Conservation (phyloP, 352 stramenopile species). For the Pythium coloratum region DNA sequence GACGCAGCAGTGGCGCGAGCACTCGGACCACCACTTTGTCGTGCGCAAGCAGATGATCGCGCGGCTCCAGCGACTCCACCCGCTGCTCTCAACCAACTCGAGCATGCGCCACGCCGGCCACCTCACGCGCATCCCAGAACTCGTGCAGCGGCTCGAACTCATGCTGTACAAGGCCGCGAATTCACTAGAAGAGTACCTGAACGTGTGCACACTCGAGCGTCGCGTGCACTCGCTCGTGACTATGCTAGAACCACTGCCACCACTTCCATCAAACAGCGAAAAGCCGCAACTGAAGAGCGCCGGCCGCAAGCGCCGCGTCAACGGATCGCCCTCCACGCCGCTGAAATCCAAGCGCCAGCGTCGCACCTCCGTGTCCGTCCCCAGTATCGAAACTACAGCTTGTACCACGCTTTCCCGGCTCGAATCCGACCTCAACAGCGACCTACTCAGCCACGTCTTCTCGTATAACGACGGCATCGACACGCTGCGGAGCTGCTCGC, state of each 20-base stretch:
- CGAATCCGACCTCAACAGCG: slow-evolving; percentile 53
- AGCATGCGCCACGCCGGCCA: slow-evolving; percentile 26
- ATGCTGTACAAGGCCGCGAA: slow-evolving; percentile 72
- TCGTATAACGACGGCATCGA: slow-evolving; percentile 55
- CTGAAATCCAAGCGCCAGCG: slow-evolving; percentile 17
- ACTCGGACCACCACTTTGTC: slow-evolving; percentile 36
- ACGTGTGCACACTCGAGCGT: slow-evolving; percentile 60
- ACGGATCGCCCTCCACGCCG: slow-evolving; percentile 18
- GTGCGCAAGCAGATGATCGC: slow-evolving; percentile 54
- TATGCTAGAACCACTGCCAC: slow-evolving; percentile 44
- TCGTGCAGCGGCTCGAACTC: slow-evolving; percentile 75
- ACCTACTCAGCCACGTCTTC: slow-evolving; percentile 59
- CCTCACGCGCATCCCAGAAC: slow-evolving; percentile 36
- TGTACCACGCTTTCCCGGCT: slow-evolving; percentile 13
- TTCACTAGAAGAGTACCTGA: slow-evolving; percentile 66
- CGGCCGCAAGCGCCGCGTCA: slow-evolving; percentile 18
- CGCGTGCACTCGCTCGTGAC: slow-evolving; percentile 76
- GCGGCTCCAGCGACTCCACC: slow-evolving; percentile 37
- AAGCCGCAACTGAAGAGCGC: background rate
- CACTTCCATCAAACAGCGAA: background rate
- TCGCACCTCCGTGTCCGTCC: background rate
- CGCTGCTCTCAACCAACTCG: slow-evolving; percentile 26
- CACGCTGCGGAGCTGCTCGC: slow-evolving; percentile 36
- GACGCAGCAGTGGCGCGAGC: slow-evolving; percentile 11
- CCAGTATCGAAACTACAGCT: slow-evolving; percentile 4